A percentile compares a stretch with the other conserved stretches of the same genome.
Conservation (phyloP, 257 asterid species). For the Nyctanthes arbortristis region DNA sequence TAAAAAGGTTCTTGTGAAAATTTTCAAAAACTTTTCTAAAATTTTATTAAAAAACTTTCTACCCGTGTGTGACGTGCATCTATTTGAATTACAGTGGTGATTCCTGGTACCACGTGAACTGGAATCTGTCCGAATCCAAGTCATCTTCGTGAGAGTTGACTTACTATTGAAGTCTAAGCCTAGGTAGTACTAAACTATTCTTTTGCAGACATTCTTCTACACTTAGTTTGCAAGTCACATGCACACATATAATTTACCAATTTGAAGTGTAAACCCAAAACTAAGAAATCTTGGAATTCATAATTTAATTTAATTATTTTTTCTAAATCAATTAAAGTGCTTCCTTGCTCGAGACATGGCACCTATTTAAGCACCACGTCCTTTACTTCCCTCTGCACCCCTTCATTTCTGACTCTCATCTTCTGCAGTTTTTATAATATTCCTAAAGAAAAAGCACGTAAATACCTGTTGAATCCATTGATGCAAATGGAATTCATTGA, state of each 20-base stretch:
- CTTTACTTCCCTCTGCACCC: background rate
- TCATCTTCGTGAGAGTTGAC: too few relatives aligned
- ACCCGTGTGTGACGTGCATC: too few relatives aligned
- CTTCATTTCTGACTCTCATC: background rate
- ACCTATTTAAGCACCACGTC: conserved; percentile 42
- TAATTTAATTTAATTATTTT: background rate
- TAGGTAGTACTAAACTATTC: too few relatives aligned
- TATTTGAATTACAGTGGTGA: too few relatives aligned
- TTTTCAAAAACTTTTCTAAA: too few relatives aligned
- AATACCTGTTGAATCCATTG: background rate
- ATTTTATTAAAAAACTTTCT: too few relatives aligned
- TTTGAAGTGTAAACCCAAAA: conserved; percentile 13
- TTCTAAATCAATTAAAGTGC: conserved; percentile 13
- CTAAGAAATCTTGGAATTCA: conserved; percentile 4
- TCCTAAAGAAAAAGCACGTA: background rate
- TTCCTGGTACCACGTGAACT: too few relatives aligned
- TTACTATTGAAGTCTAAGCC: too few relatives aligned
- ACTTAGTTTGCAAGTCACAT: background rate
- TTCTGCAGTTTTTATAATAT: background rate
- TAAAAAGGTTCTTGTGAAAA: too few relatives aligned
- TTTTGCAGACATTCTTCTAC: background rate
- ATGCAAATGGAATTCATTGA: conserved; percentile 42
- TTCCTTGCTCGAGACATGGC: conserved; percentile 28
- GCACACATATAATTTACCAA: conserved; percentile 6
- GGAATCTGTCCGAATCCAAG: too few relatives aligned